Conservation (phyloP, 805 yeast genomes). For the Suhomyces sp. region DNA sequence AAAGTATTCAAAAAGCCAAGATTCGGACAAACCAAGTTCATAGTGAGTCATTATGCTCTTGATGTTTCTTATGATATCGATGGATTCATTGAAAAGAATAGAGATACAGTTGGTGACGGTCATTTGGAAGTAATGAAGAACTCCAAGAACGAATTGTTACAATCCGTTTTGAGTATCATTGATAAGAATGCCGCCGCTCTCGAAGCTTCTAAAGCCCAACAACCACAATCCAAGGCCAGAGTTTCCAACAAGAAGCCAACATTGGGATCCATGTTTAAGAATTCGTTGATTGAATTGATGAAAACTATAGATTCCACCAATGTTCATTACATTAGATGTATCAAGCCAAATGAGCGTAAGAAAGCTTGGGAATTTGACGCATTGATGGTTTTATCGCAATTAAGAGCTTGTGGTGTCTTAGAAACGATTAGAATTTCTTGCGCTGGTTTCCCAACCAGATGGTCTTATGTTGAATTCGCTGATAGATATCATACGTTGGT, state of each 20-base stretch:
- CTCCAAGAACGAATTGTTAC: slow-evolving; percentile 64
- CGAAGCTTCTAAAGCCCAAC: slow-evolving; percentile 36
- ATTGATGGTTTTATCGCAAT: slow-evolving; percentile 89
- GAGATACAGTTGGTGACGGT: slow-evolving; percentile 97
- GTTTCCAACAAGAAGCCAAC: slow-evolving; percentile 78
- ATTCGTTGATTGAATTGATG: slow-evolving; percentile 91
- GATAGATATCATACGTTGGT: slow-evolving; percentile 83
- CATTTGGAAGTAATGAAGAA: slow-evolving; percentile 80
- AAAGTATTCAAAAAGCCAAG: slow-evolving; percentile 88
- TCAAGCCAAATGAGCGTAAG: slow-evolving; percentile 92
- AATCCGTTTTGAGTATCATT: slow-evolving; percentile 61
- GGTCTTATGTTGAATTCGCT: slow-evolving; percentile 93
- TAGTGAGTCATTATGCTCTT: slow-evolving; percentile 90
- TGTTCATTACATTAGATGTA: slow-evolving; percentile 95
- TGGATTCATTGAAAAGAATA: slow-evolving; percentile 93
- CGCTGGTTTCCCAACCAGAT: slow-evolving; percentile 96
- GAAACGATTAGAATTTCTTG: slow-evolving; percentile 96
- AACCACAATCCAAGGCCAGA: slow-evolving; percentile 26
- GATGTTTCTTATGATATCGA: slow-evolving; percentile 91
- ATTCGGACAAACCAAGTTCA: slow-evolving; percentile 87
- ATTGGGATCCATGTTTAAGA: slow-evolving; percentile 89
- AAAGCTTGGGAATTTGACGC: slow-evolving; percentile 96
- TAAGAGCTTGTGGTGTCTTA: slow-evolving; percentile 97
- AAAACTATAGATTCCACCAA: slow-evolving; percentile 88
- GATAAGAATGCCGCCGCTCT: slow-evolving; percentile 57